A percentile compares a stretch with the other conserved stretches of the same genome.
Evolutionary conservation across 208 protist species (phyloP).

Genomic region (Angomonas ambiguus): DNA sequence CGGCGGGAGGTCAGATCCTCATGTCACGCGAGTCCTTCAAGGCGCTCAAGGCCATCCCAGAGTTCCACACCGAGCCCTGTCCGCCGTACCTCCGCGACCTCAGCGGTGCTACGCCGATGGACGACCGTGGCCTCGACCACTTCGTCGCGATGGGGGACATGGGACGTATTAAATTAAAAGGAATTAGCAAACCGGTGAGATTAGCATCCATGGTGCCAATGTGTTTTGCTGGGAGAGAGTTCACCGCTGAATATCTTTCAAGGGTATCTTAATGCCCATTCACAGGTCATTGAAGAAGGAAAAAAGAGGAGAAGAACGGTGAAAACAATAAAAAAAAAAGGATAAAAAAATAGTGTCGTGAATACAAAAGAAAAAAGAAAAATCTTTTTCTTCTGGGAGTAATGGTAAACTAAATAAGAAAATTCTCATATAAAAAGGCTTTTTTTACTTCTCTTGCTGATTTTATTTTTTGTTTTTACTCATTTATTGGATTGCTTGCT

Average conservation of each 20-base stretch:
- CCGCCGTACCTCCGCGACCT: constrained; percentile 25
- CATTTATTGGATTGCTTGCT: too few species aligned
- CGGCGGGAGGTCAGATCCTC: constrained; percentile 79
- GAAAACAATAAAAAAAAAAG: not conserved
- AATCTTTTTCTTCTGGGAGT: too few species aligned
- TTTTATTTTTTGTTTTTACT: too few species aligned
- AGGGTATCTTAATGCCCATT: too few species aligned
- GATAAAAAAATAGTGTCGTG: not conserved
- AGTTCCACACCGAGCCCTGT: constrained; percentile 55
- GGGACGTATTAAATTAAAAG: constrained; percentile 34
- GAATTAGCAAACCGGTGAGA: constrained; percentile 41
- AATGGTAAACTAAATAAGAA: too few species aligned
- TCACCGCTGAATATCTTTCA: too few species aligned
- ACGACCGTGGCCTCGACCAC: constrained; percentile 35
- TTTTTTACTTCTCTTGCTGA: not conserved
- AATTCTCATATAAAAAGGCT: too few species aligned
- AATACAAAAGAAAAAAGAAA: not conserved
- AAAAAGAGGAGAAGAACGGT: too few species aligned
- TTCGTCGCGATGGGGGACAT: constrained; percentile 55
- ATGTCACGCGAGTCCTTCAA: constrained; percentile 62
- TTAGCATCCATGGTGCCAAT: constrained; percentile 58
- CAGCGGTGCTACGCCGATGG: constrained; percentile 7
- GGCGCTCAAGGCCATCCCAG: constrained; percentile 48
- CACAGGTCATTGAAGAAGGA: too few species aligned
- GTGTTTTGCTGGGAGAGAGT: constrained; percentile 39